Conservation (phyloP, 139 green algal species). For the Limnomonas spitsbergensis region DNA sequence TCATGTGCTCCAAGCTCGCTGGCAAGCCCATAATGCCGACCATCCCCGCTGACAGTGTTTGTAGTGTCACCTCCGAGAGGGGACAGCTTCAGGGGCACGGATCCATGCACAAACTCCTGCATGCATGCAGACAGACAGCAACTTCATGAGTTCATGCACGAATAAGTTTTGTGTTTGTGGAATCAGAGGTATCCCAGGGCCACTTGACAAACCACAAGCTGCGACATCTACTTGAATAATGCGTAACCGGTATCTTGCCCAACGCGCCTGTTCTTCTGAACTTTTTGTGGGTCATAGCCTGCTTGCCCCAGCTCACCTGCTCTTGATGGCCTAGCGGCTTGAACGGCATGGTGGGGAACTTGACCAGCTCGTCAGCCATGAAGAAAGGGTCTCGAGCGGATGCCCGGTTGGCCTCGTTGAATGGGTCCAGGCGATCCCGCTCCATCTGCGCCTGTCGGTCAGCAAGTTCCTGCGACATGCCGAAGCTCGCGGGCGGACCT, state of each 20-base stretch:
- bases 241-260: too few species aligned
- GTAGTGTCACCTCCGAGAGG: neutral
- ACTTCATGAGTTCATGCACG: too few species aligned
- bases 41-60: conserved; percentile 18
- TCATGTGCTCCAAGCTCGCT: conserved; percentile 36
- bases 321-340: neutral
- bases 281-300: too few species aligned
- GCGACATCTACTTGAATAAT: too few species aligned
- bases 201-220: too few species aligned
- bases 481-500: conserved; percentile 12
- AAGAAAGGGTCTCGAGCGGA: conserved; percentile 10
- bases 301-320: conserved; percentile 11
- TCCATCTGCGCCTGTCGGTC: neutral
- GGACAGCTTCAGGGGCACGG: conserved; percentile 27
- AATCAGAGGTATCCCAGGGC: too few species aligned
- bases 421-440: neutral
- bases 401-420: neutral
- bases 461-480: conserved; percentile 10
- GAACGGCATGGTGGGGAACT: conserved; percentile 18
- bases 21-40: conserved; percentile 27
- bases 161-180: too few species aligned
- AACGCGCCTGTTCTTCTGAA: too few species aligned
- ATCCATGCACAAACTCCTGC: conserved; percentile 23
- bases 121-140: too few species aligned
- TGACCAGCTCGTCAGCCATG: conserved; percentile 14